Conservation (phyloP, 2,329 filamentous ascomycete genomes). For the Fusarium napiforme region DNA sequence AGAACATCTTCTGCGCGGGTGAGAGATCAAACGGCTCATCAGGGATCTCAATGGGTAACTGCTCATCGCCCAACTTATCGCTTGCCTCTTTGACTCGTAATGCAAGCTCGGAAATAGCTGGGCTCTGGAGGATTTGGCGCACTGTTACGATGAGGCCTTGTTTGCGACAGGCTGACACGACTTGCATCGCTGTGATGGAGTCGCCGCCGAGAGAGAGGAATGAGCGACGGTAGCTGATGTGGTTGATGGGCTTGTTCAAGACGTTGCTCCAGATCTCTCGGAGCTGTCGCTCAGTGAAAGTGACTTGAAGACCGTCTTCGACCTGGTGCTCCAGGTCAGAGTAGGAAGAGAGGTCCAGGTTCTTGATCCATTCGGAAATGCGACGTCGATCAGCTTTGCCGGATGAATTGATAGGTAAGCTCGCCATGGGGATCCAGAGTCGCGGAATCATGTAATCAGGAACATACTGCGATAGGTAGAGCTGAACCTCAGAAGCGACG, state of each 20-base stretch:
- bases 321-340: background rate
- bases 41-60: background rate
- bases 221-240: background rate
- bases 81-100: background rate
- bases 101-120: background rate
- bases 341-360: background rate
- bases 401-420: background rate
- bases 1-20: background rate
- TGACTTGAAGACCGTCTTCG: background rate
- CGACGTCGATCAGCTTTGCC: slow-evolving; percentile 1
- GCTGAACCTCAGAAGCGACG: background rate
- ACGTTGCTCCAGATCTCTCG: background rate
- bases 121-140: background rate
- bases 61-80: background rate
- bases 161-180: background rate
- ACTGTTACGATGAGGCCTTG: background rate
- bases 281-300: background rate
- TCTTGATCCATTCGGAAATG: background rate
- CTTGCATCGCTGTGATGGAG: slow-evolving; percentile 5
- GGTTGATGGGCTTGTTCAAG: background rate
- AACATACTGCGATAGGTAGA: background rate
- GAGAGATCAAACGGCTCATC: background rate
- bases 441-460: background rate
- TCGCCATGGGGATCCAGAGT: background rate
- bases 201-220: slow-evolving; percentile 1